A percentile compares a stretch with the other conserved stretches of the same genome.
Conservation (phyloP, 148 eudicot species). For the Hydrangea macrophylla region DNA sequence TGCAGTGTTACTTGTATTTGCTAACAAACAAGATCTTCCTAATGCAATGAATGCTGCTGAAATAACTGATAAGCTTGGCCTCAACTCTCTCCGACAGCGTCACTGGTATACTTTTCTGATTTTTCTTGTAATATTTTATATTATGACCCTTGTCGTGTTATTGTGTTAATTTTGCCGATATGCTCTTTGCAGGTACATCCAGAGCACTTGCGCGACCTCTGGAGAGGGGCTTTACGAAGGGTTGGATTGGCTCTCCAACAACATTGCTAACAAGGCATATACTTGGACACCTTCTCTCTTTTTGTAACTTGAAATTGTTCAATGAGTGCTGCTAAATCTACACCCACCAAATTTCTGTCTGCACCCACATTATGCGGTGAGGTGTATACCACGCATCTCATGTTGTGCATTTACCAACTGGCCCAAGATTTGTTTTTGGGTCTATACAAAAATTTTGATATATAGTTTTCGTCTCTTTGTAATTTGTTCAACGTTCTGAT, state of each 20-base stretch:
- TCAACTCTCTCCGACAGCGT: constrained; percentile 75
- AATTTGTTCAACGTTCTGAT: no score
- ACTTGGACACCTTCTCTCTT: no score
- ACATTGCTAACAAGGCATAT: constrained; percentile 66
- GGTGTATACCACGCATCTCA: no score
- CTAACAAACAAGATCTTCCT: constrained; percentile 82
- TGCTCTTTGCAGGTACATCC: constrained; percentile 56
- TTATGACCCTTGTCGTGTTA: not conserved
- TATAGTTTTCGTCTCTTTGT: no score
- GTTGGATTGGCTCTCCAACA: constrained; percentile 77
- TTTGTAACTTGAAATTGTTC: no score
- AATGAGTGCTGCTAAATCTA: no score
- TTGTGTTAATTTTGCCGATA: not conserved
- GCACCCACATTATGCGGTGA: no score
- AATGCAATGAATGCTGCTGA: constrained; percentile 85
- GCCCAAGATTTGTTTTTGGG: no score
- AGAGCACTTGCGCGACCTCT: constrained; percentile 77
- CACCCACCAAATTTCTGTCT: no score
- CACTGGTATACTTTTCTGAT: constrained; percentile 51
- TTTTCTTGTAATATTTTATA: not conserved
- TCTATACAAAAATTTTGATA: no score
- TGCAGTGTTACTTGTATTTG: constrained; percentile 72
- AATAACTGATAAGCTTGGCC: constrained; percentile 72
- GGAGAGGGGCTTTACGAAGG: constrained; percentile 78
- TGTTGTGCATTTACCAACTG: no score